A percentile compares a stretch with the other conserved stretches of the same genome.
Conservation (phyloP, 352 stramenopile species). For the Globisporangium heterothallicum region DNA sequence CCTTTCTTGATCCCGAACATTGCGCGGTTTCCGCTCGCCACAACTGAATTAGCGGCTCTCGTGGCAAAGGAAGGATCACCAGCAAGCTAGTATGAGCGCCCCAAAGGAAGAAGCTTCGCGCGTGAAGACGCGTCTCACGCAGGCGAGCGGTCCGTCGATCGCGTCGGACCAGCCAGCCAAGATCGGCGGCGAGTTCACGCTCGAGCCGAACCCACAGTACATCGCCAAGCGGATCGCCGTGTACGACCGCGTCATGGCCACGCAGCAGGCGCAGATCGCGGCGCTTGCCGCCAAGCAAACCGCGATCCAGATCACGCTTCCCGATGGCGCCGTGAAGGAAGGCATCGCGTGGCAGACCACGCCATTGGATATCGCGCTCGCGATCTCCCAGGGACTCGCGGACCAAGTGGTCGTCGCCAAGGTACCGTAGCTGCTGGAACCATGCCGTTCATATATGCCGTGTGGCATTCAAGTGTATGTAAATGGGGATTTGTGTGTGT, state of each 20-base stretch:
- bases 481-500: too few relatives aligned
- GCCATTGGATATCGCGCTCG: slow-evolving; percentile 94
- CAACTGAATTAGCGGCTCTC: not conserved
- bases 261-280: slow-evolving; percentile 62
- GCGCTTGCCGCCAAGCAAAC: slow-evolving; percentile 78
- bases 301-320: slow-evolving; percentile 95
- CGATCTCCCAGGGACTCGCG: slow-evolving; percentile 94
- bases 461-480: too few relatives aligned
- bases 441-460: not conserved
- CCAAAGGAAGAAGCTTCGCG: slow-evolving; percentile 31
- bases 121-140: slow-evolving; percentile 74
- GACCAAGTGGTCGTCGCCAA: slow-evolving; percentile 89
- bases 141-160: slow-evolving; percentile 68
- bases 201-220: slow-evolving; percentile 83
- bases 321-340: slow-evolving; percentile 92
- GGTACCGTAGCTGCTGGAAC: slow-evolving; percentile 6
- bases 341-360: slow-evolving; percentile 93
- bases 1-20: too few relatives aligned
- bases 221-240: slow-evolving; percentile 69
- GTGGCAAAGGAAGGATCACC: not conserved
- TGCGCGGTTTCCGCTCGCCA: not conserved
- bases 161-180: slow-evolving; percentile 43
- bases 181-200: slow-evolving; percentile 79
- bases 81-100: slow-evolving; percentile 8
- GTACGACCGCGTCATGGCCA: slow-evolving; percentile 83